Evolutionary conservation across 2,329 filamentous ascomycete species (phyloP).

Genomic region (Colletotrichum sp.): DNA sequence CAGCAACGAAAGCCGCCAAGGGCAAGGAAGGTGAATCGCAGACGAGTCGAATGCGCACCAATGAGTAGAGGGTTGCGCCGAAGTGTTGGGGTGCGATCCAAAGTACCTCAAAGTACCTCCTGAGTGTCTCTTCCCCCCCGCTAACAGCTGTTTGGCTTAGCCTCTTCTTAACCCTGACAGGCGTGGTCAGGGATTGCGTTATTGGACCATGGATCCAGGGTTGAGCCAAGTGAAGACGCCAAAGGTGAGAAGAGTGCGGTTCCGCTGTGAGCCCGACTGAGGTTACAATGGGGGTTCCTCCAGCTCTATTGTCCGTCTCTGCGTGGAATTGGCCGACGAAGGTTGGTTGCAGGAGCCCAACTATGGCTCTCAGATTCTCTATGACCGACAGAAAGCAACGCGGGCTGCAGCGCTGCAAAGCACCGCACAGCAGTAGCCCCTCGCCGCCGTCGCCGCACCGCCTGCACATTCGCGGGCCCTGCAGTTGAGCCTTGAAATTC

Average conservation of each 20-base stretch:
- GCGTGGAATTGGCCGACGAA: not conserved
- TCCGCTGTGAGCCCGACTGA: not conserved
- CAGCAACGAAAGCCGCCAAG: slow-evolving; percentile 1
- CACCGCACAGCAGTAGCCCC: not conserved
- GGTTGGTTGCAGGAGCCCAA: not conserved
- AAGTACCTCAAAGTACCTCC: slow-evolving; percentile 6
- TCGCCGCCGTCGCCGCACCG: not conserved
- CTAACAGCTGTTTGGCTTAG: slow-evolving; percentile 2
- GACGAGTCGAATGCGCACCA: slow-evolving; percentile 16
- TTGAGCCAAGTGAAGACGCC: not conserved
- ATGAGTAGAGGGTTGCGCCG: slow-evolving; percentile 11
- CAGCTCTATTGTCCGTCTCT: not conserved
- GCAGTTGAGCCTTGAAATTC: not conserved
- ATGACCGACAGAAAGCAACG: not conserved
- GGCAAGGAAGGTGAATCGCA: slow-evolving; percentile 16
- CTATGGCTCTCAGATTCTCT: not conserved
- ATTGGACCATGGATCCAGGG: slow-evolving; percentile 14
- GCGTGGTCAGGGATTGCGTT: slow-evolving; percentile 7
- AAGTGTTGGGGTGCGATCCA: not conserved
- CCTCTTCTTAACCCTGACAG: not conserved
- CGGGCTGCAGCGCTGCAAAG: not conserved
- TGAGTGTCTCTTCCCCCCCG: not conserved
- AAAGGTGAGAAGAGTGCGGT: not conserved
- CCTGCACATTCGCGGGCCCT: not conserved
- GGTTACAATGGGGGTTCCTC: not conserved